Percentiles rank a stretch among this genome's conserved stretches.
These are phyloP conservation scores for Ustilago vetiveriae DNA, from an alignment of 1,284 basidiomycete genomes.

Conservation along the genomic window DNA sequence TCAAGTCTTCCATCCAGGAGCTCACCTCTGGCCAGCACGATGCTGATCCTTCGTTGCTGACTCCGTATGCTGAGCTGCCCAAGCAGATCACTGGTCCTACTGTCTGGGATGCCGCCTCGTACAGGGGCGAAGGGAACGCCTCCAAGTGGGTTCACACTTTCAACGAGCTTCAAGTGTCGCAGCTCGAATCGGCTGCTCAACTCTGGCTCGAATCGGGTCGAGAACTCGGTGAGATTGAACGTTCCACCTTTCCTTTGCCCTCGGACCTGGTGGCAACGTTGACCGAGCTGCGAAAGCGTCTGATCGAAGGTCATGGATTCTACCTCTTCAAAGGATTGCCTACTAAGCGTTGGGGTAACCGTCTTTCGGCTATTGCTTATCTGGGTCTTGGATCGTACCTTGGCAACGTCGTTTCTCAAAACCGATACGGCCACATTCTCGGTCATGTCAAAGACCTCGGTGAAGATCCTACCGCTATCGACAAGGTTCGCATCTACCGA, in stretches of 20 bases:
- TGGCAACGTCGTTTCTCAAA: conserved; percentile 67
- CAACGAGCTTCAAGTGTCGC: conserved; percentile 42
- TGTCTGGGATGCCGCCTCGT: conserved; percentile 61
- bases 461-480: conserved; percentile 69
- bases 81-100: conserved; percentile 62
- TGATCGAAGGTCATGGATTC: conserved; percentile 66
- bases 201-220: conserved; percentile 53
- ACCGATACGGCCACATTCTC: conserved; percentile 68
- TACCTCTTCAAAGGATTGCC: conserved; percentile 69
- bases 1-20: conserved; percentile 48
- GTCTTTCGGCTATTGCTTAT: conserved; percentile 68
- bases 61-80: conserved; percentile 66
- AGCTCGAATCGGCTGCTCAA: conserved; percentile 48
- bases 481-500: conserved; percentile 69
- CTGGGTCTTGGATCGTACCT: conserved; percentile 68
- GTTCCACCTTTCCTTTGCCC: conserved; percentile 57
- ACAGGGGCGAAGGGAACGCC: conserved; percentile 53
- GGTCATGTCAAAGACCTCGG: conserved; percentile 70
- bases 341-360: conserved; percentile 65
- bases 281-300: conserved; percentile 34
- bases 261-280: conserved; percentile 41
- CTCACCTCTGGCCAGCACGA: conserved; percentile 64
- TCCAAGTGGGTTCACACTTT: conserved; percentile 55
- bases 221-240: conserved; percentile 58
- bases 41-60: conserved; percentile 39